These are phyloP conservation scores for Amylostereum chailletii DNA, from an alignment of 1,284 basidiomycete species.

Conservation along the genomic window DNA sequence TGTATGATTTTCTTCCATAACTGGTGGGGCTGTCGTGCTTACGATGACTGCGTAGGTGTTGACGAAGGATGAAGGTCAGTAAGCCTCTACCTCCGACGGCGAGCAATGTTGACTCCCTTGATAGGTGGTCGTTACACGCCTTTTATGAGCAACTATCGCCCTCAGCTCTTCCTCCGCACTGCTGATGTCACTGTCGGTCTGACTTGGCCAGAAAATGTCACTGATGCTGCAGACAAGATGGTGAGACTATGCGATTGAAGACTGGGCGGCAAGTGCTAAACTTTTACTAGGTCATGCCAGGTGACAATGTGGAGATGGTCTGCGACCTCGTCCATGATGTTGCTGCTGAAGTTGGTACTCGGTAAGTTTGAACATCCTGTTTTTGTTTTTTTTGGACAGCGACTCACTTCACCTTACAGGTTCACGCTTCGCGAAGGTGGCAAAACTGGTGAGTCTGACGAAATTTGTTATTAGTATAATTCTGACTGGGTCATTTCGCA, in stretches of 20 bases:
- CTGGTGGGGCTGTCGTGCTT: constrained; percentile 3
- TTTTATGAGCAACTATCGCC: constrained; percentile 95
- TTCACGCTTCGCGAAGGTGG: constrained; percentile 98
- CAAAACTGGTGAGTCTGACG: constrained; percentile 68
- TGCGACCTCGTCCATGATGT: constrained; percentile 84
- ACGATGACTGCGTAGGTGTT: constrained; percentile 46
- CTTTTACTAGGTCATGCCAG: constrained; percentile 80
- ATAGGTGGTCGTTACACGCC: constrained; percentile 89
- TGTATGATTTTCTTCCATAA: constrained; percentile 31
- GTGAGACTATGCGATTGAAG: constrained; percentile 23
- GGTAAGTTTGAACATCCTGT: constrained; percentile 34
- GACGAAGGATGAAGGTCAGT: constrained; percentile 84
- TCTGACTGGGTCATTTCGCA: constrained; percentile 18
- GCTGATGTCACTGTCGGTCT: constrained; percentile 88
- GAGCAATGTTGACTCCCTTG: neutral
- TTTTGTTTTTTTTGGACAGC: constrained; percentile 2
- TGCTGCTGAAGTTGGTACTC: constrained; percentile 85
- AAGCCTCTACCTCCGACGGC: too few species aligned
- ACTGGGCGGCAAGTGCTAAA: neutral
- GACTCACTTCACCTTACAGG: constrained; percentile 21
- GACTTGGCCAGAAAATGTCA: constrained; percentile 80
- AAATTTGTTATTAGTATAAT: neutral
- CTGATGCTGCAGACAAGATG: constrained; percentile 78
- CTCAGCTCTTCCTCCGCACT: constrained; percentile 95
- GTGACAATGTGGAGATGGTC: constrained; percentile 95